Base-by-base conservation (phyloP, 2,329 filamentous ascomycete genomes). In the Diaporthe sp. region DNA sequence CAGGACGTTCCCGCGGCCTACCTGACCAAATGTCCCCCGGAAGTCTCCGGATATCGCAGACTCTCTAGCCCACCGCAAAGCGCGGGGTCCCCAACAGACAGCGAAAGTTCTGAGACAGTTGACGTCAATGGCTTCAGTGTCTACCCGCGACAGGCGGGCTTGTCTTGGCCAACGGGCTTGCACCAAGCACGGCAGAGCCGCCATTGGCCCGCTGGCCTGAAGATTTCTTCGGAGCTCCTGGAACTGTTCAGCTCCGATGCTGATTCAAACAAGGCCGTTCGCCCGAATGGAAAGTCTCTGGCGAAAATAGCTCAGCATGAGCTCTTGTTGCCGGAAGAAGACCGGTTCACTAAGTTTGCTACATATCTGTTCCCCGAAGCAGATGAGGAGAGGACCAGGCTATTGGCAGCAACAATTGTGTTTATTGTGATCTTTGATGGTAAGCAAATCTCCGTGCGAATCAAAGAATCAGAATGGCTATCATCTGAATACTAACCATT, bases 401-500 rank as follows among this genome's bases (percentile, higher is more conserved):
- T 52, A n/a, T 13, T 52, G 50, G 50, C 50, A 1, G 50, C 50
- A 52, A 52, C 50, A 4, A 52, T 52, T 28, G 50, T 52, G 50
- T 52, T 52, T n/a, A 52, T 52, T 52, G 50, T 52, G n/a, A 52
- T 52, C n/a, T 52, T 52, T 52, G 50, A 52, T 52, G 50, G 50
- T 52, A 52, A 52, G 50, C n/a, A 4, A 52, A 52, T 1, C n/a
- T 3, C 9, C 9, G 10, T 6, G 9, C 28, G 5, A 28, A 6
- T 12, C 13, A 28, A 52, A 2, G 6, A 52, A 10, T 52, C 8
- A 28, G 8, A 52, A 4, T 52, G 7, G n/a, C 22, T 52, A n/a
- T 7, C 8, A 25, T n/a, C 2, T n/a, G n/a, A 4, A n/a, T 28
- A 13, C 50, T 52, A n/a, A 52, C 50, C 2, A n/a, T 52, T 25